phyloP scores from a whole-genome alignment of 208 protist genomes.

The Angomonas deanei region DNA sequence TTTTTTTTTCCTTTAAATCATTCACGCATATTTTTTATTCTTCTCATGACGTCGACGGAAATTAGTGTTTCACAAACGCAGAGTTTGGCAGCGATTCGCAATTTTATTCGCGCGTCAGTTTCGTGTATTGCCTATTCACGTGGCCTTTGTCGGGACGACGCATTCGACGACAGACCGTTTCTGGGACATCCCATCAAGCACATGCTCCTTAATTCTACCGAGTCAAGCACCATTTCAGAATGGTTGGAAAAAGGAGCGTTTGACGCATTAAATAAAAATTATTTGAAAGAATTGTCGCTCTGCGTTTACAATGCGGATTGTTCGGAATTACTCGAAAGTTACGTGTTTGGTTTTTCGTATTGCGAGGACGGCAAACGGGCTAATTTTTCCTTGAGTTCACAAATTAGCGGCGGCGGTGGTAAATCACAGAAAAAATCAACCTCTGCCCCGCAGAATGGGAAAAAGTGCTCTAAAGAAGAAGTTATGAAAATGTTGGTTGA shows the following conservation, averaged over 20 bases:
- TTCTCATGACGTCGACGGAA: conserved; percentile 32
- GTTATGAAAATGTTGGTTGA: conserved; percentile 39
- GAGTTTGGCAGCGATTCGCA: conserved; percentile 78
- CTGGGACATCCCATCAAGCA: conserved; percentile 55
- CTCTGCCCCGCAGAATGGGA: background rate
- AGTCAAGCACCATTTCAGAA: conserved; percentile 51
- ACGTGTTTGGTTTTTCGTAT: conserved; percentile 70
- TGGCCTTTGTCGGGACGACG: conserved; percentile 65
- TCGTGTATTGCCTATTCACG: conserved; percentile 74
- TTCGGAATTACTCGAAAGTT: conserved; percentile 64
- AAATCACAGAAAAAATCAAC: conserved; percentile 18
- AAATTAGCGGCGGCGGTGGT: background rate
- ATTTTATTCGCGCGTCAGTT: conserved; percentile 68
- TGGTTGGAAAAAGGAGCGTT: conserved; percentile 81
- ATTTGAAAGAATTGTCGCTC: conserved; percentile 71
- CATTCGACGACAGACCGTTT: conserved; percentile 55
- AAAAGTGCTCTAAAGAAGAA: conserved; percentile 35
- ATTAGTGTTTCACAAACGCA: conserved; percentile 57
- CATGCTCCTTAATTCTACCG: conserved; percentile 44
- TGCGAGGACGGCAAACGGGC: conserved; percentile 37
- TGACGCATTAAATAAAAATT: conserved; percentile 72
- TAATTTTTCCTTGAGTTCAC: conserved; percentile 29
- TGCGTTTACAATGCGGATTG: conserved; percentile 65
- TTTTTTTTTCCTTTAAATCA: background rate
- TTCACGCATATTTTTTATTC: background rate